Evolutionary conservation across 2,329 filamentous ascomycete species (phyloP).

Genomic region (Pestalotiopsis sp.): DNA sequence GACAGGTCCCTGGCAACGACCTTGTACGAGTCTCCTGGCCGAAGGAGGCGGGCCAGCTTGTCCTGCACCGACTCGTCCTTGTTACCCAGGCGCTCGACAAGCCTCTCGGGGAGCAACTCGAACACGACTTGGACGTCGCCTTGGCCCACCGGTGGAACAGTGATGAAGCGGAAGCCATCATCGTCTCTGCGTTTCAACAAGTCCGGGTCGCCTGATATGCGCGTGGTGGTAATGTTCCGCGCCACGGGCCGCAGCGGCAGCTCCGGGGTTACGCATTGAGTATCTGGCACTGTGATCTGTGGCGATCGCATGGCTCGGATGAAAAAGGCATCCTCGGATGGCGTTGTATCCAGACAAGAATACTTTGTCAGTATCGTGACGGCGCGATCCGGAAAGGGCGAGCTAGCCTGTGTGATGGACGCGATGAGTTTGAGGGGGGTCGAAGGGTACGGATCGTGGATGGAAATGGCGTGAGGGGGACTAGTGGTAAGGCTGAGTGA

Average conservation of each 20-base stretch:
- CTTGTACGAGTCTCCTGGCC: constrained; percentile 5
- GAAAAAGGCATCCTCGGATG: constrained; percentile 2
- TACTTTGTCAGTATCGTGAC: constrained; percentile 12
- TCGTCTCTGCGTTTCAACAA: background rate
- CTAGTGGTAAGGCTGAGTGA: background rate
- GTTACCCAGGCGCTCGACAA: background rate
- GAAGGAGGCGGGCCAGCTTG: background rate
- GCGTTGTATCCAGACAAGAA: constrained; percentile 9
- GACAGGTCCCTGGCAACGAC: background rate
- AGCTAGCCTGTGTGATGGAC: background rate
- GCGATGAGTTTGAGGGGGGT: background rate
- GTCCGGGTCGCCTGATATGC: constrained; percentile 5
- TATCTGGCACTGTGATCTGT: background rate
- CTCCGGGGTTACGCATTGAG: background rate
- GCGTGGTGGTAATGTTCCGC: background rate
- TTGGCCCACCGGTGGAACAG: background rate
- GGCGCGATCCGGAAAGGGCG: constrained; percentile 7
- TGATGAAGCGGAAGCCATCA: background rate
- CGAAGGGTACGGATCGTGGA: background rate
- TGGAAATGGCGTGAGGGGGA: background rate
- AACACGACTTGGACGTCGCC: constrained; percentile 2
- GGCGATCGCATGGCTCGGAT: constrained; percentile 4
- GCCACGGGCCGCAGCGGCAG: background rate
- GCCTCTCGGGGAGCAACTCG: background rate
- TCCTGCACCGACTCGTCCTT: background rate